phyloP scores from a whole-genome alignment of 2,329 filamentous ascomycete genomes.

The Aschersonia sp. region DNA sequence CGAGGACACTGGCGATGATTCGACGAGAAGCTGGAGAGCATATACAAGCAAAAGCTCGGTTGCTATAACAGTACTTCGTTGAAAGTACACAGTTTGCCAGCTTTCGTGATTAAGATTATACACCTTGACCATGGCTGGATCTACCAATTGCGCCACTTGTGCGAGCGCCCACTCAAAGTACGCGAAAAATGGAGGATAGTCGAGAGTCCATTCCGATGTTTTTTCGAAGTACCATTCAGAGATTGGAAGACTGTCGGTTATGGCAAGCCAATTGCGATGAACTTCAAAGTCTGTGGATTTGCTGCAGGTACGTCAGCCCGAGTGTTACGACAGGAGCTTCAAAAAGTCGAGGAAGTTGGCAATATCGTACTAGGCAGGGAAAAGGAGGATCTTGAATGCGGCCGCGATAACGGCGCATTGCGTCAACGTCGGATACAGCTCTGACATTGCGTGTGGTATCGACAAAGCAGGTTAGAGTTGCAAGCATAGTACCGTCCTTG shows the following conservation, averaged over 20 bases:
- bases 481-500: background rate
- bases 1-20: slow-evolving; percentile 48
- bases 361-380: slow-evolving; percentile 75
- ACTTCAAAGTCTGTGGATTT: slow-evolving; percentile 99
- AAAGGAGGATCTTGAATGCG: slow-evolving; percentile 81
- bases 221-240: slow-evolving; percentile 94
- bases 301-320: slow-evolving; percentile 30
- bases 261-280: slow-evolving; percentile 95
- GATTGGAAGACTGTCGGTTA: slow-evolving; percentile 77
- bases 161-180: slow-evolving; percentile 92
- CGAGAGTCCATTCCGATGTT: slow-evolving; percentile 98
- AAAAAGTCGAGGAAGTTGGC: too few relatives aligned
- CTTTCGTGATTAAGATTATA: slow-evolving; percentile 75
- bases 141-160: slow-evolving; percentile 60
- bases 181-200: slow-evolving; percentile 97
- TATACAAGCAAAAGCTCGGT: slow-evolving; percentile 76
- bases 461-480: background rate
- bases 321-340: too few relatives aligned
- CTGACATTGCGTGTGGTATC: slow-evolving; percentile 45
- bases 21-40: slow-evolving; percentile 69
- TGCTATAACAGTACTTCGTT: slow-evolving; percentile 72
- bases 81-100: slow-evolving; percentile 90
- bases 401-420: slow-evolving; percentile 79
- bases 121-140: slow-evolving; percentile 70
- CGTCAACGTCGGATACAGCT: slow-evolving; percentile 71